These are phyloP conservation scores for Filobasidium uniguttulatum DNA, from an alignment of 1,284 basidiomycete genomes.

Conservation along the genomic window DNA sequence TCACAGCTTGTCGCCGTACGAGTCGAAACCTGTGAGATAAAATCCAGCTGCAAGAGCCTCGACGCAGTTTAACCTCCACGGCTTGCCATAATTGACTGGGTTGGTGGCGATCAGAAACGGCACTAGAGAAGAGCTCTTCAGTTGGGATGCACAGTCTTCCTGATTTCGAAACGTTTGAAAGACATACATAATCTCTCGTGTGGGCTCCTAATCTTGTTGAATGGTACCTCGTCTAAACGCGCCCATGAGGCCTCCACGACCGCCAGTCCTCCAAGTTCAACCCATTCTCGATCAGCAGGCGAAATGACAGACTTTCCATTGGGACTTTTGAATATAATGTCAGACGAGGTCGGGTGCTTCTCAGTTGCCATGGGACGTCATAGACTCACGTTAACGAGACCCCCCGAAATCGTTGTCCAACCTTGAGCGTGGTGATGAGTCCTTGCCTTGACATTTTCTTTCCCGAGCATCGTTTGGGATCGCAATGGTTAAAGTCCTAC, in stretches of 20 bases:
- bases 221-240: conserved; percentile 82
- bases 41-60: conserved; percentile 88
- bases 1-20: conserved; percentile 57
- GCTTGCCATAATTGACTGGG: conserved; percentile 89
- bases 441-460: conserved; percentile 82
- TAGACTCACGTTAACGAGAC: conserved; percentile 77
- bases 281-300: conserved; percentile 69
- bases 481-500: conserved; percentile 96
- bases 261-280: conserved; percentile 64
- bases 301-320: conserved; percentile 69
- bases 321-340: conserved; percentile 46
- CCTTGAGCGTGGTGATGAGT: conserved; percentile 65
- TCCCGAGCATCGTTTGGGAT: conserved; percentile 84
- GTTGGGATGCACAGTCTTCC: background rate
- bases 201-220: conserved; percentile 80
- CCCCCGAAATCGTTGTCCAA: conserved; percentile 79
- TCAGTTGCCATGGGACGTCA: background rate
- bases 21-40: conserved; percentile 72
- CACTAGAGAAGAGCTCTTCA: conserved; percentile 42
- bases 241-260: conserved; percentile 99
- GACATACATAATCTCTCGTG: conserved; percentile 74
- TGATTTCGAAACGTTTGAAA: too few species aligned
- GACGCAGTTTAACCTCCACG: conserved; percentile 78
- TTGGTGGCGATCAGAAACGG: conserved; percentile 87
- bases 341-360: conserved; percentile 2